Evolutionary conservation across 2,329 filamentous ascomycete species (phyloP), one percentile per base, ranked within the genome.

Genomic region (Didymella segeticola): DNA sequence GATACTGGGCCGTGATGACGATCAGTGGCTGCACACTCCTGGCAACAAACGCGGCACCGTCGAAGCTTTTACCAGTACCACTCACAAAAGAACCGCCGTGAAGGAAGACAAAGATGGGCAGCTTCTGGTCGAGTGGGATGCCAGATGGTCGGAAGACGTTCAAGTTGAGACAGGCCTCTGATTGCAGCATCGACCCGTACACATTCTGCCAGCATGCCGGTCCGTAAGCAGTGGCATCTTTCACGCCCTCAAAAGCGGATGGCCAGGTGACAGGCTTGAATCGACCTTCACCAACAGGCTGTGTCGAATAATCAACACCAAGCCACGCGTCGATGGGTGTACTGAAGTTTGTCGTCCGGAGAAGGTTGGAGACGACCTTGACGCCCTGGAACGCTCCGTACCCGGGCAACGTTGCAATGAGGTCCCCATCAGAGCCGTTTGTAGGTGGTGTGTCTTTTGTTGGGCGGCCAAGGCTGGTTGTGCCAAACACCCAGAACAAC

Each of bases 271-370:
- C 69, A 0, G 76, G 70, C 11, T 63, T 66, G 49, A 82, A 81
- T 7, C 80, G 76, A 12, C 65, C 56, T 3, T 76, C 65, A 5
- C 75, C 77, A 1, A 74, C 60, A 25, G 71, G 71, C 48, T 72
- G 72, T 0, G 77, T 78, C 0, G 79, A 73, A 42, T 80, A 82
- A 59, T 80, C 77, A 26, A 82, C 75, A 2, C 78, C 78, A 5
- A 82, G 66, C 79, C 79, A 82, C 0, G 79, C 79, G 56, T 82
- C 77, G 1, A 81, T 74, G 0, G 72, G 53, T 2, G 57, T 57
- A 8, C 71, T 65, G 2, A 79, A 66, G 0, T 57, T 54, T 20
- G 63, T 57, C 17, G 71, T 75, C 33, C 60, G 56, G 37, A 63
- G 71, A 15, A 75, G 37, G 10, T 73, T 76, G 33, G 64, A 64